These are phyloP conservation scores for Wickerhamomyces alni DNA, from an alignment of 805 yeast species.

Conservation along the genomic window DNA sequence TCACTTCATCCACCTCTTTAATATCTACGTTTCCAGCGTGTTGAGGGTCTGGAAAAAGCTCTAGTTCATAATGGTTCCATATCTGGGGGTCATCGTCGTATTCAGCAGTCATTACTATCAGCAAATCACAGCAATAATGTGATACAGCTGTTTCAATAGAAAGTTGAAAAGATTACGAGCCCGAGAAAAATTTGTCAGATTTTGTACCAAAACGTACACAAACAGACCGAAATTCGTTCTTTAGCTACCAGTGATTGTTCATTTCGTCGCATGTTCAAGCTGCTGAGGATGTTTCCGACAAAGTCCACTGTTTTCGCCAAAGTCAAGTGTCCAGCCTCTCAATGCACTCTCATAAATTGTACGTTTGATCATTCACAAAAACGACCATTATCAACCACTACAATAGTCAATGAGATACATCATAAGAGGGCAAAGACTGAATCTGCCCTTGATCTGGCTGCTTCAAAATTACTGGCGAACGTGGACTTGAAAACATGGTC, in stretches of 20 bases:
- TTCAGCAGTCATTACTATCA: no score
- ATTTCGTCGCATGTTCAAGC: constrained; percentile 8
- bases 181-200: neutral
- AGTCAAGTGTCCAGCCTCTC: constrained; percentile 24
- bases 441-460: no score
- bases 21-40: constrained; percentile 2
- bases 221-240: no score
- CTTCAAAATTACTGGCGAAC: neutral
- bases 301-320: constrained; percentile 13
- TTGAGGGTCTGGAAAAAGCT: neutral
- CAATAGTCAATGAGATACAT: no score
- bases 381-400: constrained; percentile 1
- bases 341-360: constrained; percentile 27
- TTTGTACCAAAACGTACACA: no score
- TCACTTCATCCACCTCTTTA: constrained; percentile 26
- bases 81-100: neutral
- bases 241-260: no score
- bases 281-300: constrained; percentile 21
- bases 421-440: neutral
- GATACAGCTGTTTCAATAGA: neutral
- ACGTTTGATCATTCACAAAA: constrained; percentile 21
- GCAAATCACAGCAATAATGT: no score
- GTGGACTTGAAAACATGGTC: constrained; percentile 8
- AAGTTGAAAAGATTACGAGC: neutral
- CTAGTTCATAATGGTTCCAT: constrained; percentile 1